Percentiles rank a stretch among this genome's conserved stretches.
Conservation (phyloP, 305 asterid genomes). For the Galium porrigens region DNA sequence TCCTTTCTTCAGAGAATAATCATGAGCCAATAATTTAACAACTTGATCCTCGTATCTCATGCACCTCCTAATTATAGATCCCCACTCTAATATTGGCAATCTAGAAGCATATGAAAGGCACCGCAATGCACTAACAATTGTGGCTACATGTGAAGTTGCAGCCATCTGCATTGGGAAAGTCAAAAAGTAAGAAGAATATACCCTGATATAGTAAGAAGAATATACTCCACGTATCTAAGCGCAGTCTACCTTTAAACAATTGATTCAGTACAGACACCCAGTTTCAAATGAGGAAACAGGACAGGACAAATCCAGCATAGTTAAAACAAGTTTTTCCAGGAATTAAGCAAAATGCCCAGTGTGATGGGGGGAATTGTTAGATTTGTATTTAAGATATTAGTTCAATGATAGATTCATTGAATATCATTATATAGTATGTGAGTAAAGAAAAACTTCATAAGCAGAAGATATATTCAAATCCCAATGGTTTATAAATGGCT, state of each 20-base stretch:
- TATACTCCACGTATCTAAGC: neutral
- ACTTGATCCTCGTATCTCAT: slow-evolving; percentile 62
- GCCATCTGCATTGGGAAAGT: slow-evolving; percentile 34
- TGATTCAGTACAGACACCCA: neutral
- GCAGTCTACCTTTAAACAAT: neutral
- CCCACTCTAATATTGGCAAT: slow-evolving; percentile 79
- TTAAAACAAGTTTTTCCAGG: neutral
- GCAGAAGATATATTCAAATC: neutral
- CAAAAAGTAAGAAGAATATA: slow-evolving; percentile 11
- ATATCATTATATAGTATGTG: neutral
- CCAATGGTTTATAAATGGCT: neutral
- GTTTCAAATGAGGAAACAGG: neutral
- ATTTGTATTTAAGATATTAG: too few species aligned
- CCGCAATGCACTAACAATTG: slow-evolving; percentile 41
- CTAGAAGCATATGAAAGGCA: slow-evolving; percentile 74
- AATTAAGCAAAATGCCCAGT: slow-evolving; percentile 1
- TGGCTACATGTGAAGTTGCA: slow-evolving; percentile 27
- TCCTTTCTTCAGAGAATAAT: slow-evolving; percentile 33
- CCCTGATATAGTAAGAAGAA: slow-evolving; percentile 5
- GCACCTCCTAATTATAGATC: slow-evolving; percentile 50
- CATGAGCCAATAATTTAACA: slow-evolving; percentile 29
- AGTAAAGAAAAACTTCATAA: neutral
- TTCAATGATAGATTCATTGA: neutral
- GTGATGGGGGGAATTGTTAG: neutral
- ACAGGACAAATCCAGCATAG: neutral